Base-by-base conservation (phyloP, 192 early-diverging fungal genomes). In the Gamsiella multidivaricata region DNA sequence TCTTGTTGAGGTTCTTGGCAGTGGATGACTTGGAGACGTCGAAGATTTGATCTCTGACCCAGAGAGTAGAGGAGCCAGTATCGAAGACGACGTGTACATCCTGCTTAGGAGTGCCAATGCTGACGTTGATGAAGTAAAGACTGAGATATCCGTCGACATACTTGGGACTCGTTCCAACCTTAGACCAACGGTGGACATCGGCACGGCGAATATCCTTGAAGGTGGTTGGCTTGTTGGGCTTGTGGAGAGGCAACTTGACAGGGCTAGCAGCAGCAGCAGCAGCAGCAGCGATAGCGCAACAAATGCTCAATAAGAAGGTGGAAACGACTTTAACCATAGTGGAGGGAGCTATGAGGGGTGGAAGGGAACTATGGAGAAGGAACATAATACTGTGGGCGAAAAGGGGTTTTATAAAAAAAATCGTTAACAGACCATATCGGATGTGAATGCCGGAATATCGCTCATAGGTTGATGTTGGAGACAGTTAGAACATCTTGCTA, bases 21-120 rank as follows among this genome's bases (percentile, higher is more conserved):
- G 69, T 57, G 23, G 23, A 25, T 34, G 65, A 52, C 49, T 55
- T 41, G 31, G 53, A 54, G 42, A 17, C 41, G 5, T 53, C 32
- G 28, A 11, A 34, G 3, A 22, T n/a, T 3, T 18, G 12, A 23
- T 53, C 22, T 3, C 32, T 36, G 51, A 65, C 51, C 64, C 64
- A 65, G 42, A 53, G 31, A 14, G 33, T 25, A 26, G 64, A 54
- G 49, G 64, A 65, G n/a, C 64, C 64, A 18, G 64, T 50, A 39
- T 65, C 64, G 51, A 65, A 50, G 23, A 65, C 5, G 31, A 54
- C 51, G 3, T n/a, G 1, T 22, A 32, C n/a, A 8, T 41, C 41
- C 37, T 50, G 52, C 22, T 31, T 20, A 15, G 47, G 64, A 54
- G 4, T 2, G 26, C 64, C 64, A 4, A 65, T 43, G 34, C 17